Evolutionary conservation across 805 yeast genomes (phyloP), one percentile per base, ranked within the genome.

Genomic region (Lachancea kluyveri): DNA sequence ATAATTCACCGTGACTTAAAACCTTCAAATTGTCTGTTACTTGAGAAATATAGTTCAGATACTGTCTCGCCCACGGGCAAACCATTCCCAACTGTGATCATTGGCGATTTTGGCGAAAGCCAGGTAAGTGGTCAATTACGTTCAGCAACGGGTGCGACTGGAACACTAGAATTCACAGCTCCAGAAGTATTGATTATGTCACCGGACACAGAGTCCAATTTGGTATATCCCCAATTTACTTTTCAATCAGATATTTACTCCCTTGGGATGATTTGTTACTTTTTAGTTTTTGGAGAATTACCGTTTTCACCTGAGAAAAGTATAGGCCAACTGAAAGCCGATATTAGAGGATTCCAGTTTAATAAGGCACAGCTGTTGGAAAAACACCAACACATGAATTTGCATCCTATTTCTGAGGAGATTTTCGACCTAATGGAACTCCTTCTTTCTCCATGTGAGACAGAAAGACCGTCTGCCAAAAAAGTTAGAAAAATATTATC

Each of bases 41-140:
- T 63, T 2, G 42, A 46, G 4, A 39, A 44, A 16, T 59, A 51
- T 27, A 33, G 40, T 8, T 46, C 37, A 4, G 44, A 50, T 15
- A 51, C 46, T 14, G 39, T 32, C 5, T 21, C 28, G 6, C 36
- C 33, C 3, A 38, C 36, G 1, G 36, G 55, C 1, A 34, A 43
- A 5, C 38, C 40, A 16, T 62, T 79, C 8, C 95, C 95, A 0
- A 70, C 67, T n/a, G 72, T 84, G 2, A 64, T 85, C 9, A 88
- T 87, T 8, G 78, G 94, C 26, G 96, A 87, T 59, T 81, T 87
- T 54, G 96, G 96, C 3, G 96, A 87, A 54, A 83, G 92, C 5
- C 83, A 81, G 42, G 64, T 81, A 41, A 78, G 79, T 33, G 86
- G 90, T 9, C 74, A 69, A 15, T 57, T 52, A 24, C 62, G 87